Base-by-base conservation (phyloP, 176 grass and related monocot species). In the Carex myosuroides region DNA sequence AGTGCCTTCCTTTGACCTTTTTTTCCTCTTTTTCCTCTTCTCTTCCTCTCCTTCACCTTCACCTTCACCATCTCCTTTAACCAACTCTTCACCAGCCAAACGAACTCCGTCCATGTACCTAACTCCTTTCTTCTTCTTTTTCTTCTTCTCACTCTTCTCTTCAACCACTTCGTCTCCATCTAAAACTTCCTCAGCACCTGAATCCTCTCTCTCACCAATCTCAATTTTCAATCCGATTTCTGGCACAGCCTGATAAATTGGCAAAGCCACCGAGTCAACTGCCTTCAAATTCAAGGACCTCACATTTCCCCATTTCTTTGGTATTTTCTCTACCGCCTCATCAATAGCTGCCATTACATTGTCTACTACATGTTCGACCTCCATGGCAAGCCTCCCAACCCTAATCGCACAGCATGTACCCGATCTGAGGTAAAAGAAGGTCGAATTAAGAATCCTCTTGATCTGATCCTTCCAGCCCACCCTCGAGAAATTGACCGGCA, bases 341-440 rank as follows among this genome's bases (percentile, higher is more conserved):
- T 85, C 88, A n/a, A 93, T 37, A 0, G 77, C 88, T 0, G 80
- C 82, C 66, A 90, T 88, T 41, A 95, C 64, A 85, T 99, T 99
- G 1, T 99, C 89, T 2, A 86, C 89, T 4, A 94, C 86, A 11
- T 91, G 44, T 1, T 90, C 89, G 3, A 82, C 85, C 18, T 81
- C 62, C 96, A 99, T 99, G n/a, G 90, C 92, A n/a, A 95, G 77
- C 85, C 93, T 88, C 42, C 93, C 96, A 1, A 95, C 91, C 81
- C 91, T 95, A 54, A 95, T 69, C 22, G 68, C 93, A 1, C 52
- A 75, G 63, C 89, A 95, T 1, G 96, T 93, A 9, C 96, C 96
- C 0, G 86, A 84, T 13, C 89, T 81, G 22, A 91, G 75, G 81
- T 93, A 91, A 3, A 98, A 56, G 57, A 83, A 90, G n/a, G 96